These are phyloP conservation scores for Microdochium bolleyi DNA, from an alignment of 2,329 filamentous ascomycete species.

Conservation along the genomic window DNA sequence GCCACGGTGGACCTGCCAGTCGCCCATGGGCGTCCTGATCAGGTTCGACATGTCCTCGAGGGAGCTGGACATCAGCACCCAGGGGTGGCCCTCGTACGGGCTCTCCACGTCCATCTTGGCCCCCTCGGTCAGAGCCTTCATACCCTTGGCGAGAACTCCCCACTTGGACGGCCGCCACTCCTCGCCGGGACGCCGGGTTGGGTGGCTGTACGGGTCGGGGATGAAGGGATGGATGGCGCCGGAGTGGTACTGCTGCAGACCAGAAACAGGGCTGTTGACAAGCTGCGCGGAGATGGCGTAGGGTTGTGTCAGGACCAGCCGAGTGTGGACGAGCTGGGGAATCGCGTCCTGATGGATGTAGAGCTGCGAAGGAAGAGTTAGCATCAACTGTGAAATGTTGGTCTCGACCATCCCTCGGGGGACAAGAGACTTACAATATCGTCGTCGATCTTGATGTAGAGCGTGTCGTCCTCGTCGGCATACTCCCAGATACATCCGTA, in stretches of 20 bases:
- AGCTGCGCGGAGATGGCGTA: constrained; percentile 47
- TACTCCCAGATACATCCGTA: constrained; percentile 25
- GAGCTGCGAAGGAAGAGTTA: constrained; percentile 5
- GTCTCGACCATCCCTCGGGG: background rate
- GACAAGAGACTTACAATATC: constrained; percentile 26
- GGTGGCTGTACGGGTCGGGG: constrained; percentile 29
- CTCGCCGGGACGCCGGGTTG: constrained; percentile 15
- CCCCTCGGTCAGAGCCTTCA: constrained; percentile 15
- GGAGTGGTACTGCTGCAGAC: constrained; percentile 44
- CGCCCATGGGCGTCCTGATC: constrained; percentile 39
- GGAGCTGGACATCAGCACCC: constrained; percentile 32
- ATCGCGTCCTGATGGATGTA: constrained; percentile 31
- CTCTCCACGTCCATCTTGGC: constrained; percentile 21
- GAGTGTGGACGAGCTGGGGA: constrained; percentile 43
- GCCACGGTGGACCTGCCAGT: constrained; percentile 24
- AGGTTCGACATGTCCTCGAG: constrained; percentile 28
- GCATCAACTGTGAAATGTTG: no score
- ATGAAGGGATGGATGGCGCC: constrained; percentile 45
- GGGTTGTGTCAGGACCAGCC: constrained; percentile 39
- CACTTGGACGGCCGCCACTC: constrained; percentile 30
- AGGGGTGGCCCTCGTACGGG: constrained; percentile 36
- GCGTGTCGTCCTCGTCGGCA: constrained; percentile 22
- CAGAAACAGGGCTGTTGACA: constrained; percentile 46
- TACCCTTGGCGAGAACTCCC: constrained; percentile 11
- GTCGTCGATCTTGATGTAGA: constrained; percentile 37